A percentile compares a stretch with the other conserved stretches of the same genome.
Evolutionary conservation across 768 basidiomycete genomes (phyloP).

Genomic region (Lactarius tabidus): DNA sequence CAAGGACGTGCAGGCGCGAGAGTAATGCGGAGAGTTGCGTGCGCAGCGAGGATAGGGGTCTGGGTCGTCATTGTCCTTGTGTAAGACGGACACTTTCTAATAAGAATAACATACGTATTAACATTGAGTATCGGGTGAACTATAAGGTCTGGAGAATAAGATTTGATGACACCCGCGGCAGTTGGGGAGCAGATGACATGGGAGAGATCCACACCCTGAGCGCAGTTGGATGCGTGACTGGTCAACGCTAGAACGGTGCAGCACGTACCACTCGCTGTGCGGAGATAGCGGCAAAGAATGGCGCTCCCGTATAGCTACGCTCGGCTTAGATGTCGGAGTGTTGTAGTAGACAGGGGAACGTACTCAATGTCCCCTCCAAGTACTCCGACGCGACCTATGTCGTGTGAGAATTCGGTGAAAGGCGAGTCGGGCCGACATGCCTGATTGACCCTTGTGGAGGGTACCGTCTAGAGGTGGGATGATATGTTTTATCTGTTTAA

Average conservation of each 20-base stretch:
- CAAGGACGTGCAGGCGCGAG: conserved; percentile 83
- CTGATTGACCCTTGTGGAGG: conserved; percentile 94
- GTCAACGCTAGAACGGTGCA: background rate
- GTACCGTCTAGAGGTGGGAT: conserved; percentile 88
- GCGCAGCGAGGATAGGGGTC: conserved; percentile 46
- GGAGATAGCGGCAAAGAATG: conserved; percentile 91
- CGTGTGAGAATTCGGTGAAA: background rate
- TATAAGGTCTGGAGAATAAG: conserved; percentile 94
- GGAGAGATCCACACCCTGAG: conserved; percentile 85
- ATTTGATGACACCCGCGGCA: conserved; percentile 91
- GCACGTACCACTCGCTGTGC: conserved; percentile 73
- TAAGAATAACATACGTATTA: conserved; percentile 47
- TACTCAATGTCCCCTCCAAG: conserved; percentile 93
- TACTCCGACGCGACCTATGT: conserved; percentile 80
- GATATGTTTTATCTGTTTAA: conserved; percentile 72
- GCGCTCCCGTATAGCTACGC: conserved; percentile 89
- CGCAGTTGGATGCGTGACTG: background rate
- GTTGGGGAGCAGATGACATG: conserved; percentile 96
- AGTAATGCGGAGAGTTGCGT: conserved; percentile 63
- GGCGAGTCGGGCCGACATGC: conserved; percentile 37
- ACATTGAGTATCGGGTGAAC: conserved; percentile 88
- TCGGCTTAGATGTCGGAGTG: background rate
- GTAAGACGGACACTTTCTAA: background rate
- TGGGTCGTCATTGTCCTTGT: conserved; percentile 29
- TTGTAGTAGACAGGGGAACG: conserved; percentile 31